These are phyloP conservation scores for Alternaria conjuncta DNA, from an alignment of 2,329 filamentous ascomycete genomes.

Conservation along the genomic window DNA sequence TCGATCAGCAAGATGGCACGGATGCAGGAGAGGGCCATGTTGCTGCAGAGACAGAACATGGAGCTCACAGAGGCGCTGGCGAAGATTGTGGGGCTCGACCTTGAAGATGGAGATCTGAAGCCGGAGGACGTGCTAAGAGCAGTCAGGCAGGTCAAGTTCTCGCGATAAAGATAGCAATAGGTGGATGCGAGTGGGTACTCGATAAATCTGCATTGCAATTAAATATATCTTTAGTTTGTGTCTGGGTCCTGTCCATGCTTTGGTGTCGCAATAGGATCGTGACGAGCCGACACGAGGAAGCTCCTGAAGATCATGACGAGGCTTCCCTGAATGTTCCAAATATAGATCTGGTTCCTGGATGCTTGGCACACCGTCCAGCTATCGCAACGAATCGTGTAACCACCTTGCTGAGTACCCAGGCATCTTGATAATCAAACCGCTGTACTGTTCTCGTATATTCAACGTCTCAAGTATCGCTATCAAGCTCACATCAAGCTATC, in stretches of 20 bases:
- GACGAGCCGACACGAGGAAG: background rate
- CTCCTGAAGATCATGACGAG: slow-evolving; percentile 6
- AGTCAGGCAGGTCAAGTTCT: slow-evolving; percentile 8
- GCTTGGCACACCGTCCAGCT: slow-evolving; percentile 1
- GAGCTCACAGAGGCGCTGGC: slow-evolving; percentile 35
- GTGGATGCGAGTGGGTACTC: background rate
- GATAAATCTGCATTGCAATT: background rate
- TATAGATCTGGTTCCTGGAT: slow-evolving; percentile 15
- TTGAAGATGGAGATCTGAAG: slow-evolving; percentile 27
- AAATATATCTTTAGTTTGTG: background rate
- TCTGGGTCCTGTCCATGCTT: background rate
- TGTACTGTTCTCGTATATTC: background rate
- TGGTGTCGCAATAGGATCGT: background rate
- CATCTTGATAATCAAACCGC: background rate
- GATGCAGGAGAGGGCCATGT: slow-evolving; percentile 25
- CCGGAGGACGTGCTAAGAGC: slow-evolving; percentile 24
- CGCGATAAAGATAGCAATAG: background rate
- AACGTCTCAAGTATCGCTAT: background rate
- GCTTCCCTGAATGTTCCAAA: slow-evolving; percentile 5
- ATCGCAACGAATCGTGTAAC: background rate
- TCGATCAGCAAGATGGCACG: slow-evolving; percentile 17
- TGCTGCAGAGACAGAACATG: slow-evolving; percentile 34
- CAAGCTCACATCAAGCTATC: background rate
- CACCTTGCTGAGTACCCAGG: background rate
- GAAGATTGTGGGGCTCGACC: slow-evolving; percentile 33